Evolutionary conservation across 2,329 filamentous ascomycete species (phyloP), one percentile per base, ranked within the genome.

Genomic region (Pseudodiploospora longispora): DNA sequence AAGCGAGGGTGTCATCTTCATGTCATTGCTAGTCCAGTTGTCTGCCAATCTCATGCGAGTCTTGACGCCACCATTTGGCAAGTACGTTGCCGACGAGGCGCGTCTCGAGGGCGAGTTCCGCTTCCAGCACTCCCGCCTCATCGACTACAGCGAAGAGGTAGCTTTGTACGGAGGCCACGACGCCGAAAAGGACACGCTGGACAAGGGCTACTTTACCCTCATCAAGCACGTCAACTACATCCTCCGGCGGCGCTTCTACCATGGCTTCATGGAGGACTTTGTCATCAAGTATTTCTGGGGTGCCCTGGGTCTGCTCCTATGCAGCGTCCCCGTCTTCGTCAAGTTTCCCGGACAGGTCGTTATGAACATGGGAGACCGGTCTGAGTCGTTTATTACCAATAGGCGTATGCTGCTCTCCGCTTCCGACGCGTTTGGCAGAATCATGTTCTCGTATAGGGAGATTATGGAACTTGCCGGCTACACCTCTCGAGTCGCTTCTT

Each of bases 221-320:
- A 98, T 98, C 70, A 97, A 96, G 68, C 93, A 98, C 66, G 91
- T 98, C 60, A 98, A 98, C 65, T 83, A 95, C 59, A 96, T 97
- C 52, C 69, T 98, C 49, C 78, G 90, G 34, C 76, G 87, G 50
- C 80, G 93, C 40, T 86, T 98, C 63, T 97, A 97, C 64, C 91
- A 98, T 62, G 91, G 90, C n/a, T 84, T 98, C 58, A 96, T 97
- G 91, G 93, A 98, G 63, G 93, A 98, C 64, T 98, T 96, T 65
- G 88, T 97, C 46, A 95, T 98, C 66, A 98, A 98, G 66, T 98
- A 98, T 63, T 93, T 97, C 67, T 98, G 93, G 93, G 93, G 93
- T 35, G 91, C 93, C 2, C 66, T 98, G 36, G 93, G 93, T 2
- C 75, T 98, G 51, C 66, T 95, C 51, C 80, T 98, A 7, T 98